Base-by-base conservation (phyloP, 2,329 filamentous ascomycete species). In the Cryphonectria carpinicola region DNA sequence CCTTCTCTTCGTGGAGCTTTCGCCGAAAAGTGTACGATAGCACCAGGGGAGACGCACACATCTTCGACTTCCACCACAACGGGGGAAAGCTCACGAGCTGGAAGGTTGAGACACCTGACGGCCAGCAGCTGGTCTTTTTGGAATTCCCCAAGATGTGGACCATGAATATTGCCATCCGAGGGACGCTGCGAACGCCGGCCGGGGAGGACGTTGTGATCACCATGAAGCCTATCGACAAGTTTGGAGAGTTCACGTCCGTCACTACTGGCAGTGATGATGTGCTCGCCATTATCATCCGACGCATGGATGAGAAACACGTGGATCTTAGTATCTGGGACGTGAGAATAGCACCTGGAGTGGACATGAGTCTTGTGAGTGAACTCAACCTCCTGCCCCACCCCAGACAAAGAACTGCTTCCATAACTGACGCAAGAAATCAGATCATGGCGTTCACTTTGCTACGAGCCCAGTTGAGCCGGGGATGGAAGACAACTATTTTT, bases 61-160 rank as follows among this genome's bases (percentile, higher is more conserved):
- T 62, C 32, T 62, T 62, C 22, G 58, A 62, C 22, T 62, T 62
- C 58, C 58, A 62, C 58, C 58, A 62, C 37, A 35, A 61, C 37
- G 58, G 32, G 35, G 22, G 22, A 4, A 62, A 32, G 58, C 10
- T 62, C 3, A 25, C 58, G 17, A 62, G 32, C 58, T 62, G 58
- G 58, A 62, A 62, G 58, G 58, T 14, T 1, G 35, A 62, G 35
- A 41, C 8, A 4, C 10, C 60, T 17, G 35, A 35, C 3, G 37
- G 60, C 28, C 28, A 58, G 35, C 35, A 62, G 58, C 32, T 41
- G 14, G 58, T 6, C 6, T 62, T 41, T 8, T n/a, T 39, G 7
- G 35, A 62, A 17, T 62, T n/a, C 37, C 19, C 19, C 8, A 62
- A 62, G 58, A 32, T 39, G 1, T 39, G 58, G 60, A n/a, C 13